Base-by-base conservation (phyloP, 2,329 filamentous ascomycete genomes). In the Pestalotiopsis sp. region DNA sequence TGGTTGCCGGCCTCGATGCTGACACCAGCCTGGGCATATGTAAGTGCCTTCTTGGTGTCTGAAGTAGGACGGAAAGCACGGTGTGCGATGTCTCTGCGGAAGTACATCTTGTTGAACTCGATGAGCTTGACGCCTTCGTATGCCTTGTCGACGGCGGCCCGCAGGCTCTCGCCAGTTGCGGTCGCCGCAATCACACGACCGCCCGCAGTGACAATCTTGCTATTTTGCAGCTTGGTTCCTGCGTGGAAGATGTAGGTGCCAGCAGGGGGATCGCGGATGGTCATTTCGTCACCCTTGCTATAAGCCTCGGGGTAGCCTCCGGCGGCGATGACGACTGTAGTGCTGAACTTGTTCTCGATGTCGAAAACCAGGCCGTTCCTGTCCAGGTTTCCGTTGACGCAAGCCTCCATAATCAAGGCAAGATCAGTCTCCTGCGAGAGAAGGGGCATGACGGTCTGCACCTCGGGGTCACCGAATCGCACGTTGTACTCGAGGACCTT, bases 101-200 rank as follows among this genome's bases (percentile, higher is more conserved):
- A 98, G 82, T 97, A 95, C 91, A 97, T 97, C 73, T 91, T 91
- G 67, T 95, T 89, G 73, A 98, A 98, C 69, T 92, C 85, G 76
- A 98, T 95, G 66, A 88, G 86, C 68, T 90, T 87, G 25, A 98
- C 91, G 39, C 93, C 94, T 71, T 90, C 87, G 79, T 99, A 99
- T n/a, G 94, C 94, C 77, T 92, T 92, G 75, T 91, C 88, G 1
- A 98, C 93, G 0, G 96, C 96, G 66, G 92, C 91, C 75, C 93
- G 89, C 1, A 99, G 88, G 13, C 91, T 92, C 49, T 84, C 82
- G 1, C 87, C 92, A 1, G 91, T 92, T 1, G 95, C 93, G 49
- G 93, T 97, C n/a, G 94, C 91, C 17, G 95, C 95, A 77, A 99
- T 97, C 41, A 99, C 96, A 68, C 96, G 91, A 1, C 96, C 96